Evolutionary conservation across 805 yeast species (phyloP).

Genomic region (Yarrowia alimentaria): DNA sequence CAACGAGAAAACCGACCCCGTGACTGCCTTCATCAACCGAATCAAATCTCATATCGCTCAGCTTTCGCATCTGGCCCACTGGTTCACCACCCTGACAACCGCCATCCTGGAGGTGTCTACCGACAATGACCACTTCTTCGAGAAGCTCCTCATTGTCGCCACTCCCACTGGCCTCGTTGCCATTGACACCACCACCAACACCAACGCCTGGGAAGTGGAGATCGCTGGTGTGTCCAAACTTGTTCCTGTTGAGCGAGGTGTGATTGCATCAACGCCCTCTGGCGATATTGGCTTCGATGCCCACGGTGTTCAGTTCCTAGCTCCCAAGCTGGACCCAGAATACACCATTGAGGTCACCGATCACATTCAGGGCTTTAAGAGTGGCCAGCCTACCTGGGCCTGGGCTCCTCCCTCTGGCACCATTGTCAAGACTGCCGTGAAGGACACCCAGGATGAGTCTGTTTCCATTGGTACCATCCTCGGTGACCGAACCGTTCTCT

Average conservation of each 20-base stretch:
- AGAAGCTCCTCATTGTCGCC: constrained; percentile 38
- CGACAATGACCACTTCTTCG: constrained; percentile 38
- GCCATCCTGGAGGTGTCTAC: constrained; percentile 13
- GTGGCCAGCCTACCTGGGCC: constrained; percentile 43
- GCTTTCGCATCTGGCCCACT: constrained; percentile 28
- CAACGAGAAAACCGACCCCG: constrained; percentile 35
- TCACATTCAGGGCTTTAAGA: constrained; percentile 31
- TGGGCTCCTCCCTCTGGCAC: constrained; percentile 40
- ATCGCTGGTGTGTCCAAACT: constrained; percentile 5
- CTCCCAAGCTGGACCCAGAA: constrained; percentile 10
- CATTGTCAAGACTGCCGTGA: constrained; percentile 45
- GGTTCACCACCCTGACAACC: constrained; percentile 2
- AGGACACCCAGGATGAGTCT: constrained; percentile 44
- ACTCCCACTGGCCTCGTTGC: constrained; percentile 33
- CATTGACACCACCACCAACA: constrained; percentile 31
- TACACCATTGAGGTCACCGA: constrained; percentile 30
- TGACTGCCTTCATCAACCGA: constrained; percentile 36
- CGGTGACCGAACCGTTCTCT: constrained; percentile 68
- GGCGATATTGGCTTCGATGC: constrained; percentile 19
- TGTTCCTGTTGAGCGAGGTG: constrained; percentile 2
- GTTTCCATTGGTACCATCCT: constrained; percentile 68
- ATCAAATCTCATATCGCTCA: constrained; percentile 35
- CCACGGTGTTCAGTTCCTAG: constrained; percentile 16
- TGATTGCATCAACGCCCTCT: neutral
- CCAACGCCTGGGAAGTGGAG: constrained; percentile 9